Base-by-base conservation (phyloP, 257 asterid genomes). In the Orobanche coerulescens region DNA sequence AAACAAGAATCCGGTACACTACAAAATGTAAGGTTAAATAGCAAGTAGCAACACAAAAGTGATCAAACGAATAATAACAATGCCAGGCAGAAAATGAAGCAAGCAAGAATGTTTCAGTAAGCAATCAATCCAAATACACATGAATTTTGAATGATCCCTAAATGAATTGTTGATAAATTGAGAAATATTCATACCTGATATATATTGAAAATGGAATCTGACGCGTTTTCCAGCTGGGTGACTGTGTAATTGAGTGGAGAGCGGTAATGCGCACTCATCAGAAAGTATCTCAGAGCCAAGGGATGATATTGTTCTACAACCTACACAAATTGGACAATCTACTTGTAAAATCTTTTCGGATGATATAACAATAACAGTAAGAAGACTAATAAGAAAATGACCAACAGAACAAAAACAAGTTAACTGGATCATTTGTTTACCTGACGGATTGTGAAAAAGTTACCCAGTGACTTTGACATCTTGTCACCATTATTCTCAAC, bases 371-470 rank as follows among this genome's bases (percentile, higher is more conserved):
- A 52, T 33, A 48, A 43, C 59, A 22, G 26, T 65, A 15, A 58
- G 71, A 78, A 30, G 67, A 64, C 3, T 0, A 71, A 25, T 43
- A 63, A 13, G 22, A 55, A 25, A 48, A 23, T 4, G 66, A 70
- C 24, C 73, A 81, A 46, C 54, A 72, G 64, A 69, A 68, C 33
- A 70, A 53, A 52, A 73, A 68, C 11, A 43, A 39, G 4, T 11
- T 5, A 2, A 26, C 31, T 26, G 31, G 5, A 2, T 26, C 31
- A 37, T 66, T 16, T 15, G 43, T 66, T 34, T 83, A 85, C 97
- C 94, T 87, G 81, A 33, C 96, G 88, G 49, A 91, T 87, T 63
- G 97, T 87, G 78, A n/a, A 87, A 88, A 87, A 85, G 67, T 91
- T 88, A 28, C 88, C 88, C 16, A 79, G 62, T 4, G 98, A 91